Evolutionary conservation across 495 filamentous ascomycete genomes (phyloP).

Genomic region (Viridothelium virens): DNA sequence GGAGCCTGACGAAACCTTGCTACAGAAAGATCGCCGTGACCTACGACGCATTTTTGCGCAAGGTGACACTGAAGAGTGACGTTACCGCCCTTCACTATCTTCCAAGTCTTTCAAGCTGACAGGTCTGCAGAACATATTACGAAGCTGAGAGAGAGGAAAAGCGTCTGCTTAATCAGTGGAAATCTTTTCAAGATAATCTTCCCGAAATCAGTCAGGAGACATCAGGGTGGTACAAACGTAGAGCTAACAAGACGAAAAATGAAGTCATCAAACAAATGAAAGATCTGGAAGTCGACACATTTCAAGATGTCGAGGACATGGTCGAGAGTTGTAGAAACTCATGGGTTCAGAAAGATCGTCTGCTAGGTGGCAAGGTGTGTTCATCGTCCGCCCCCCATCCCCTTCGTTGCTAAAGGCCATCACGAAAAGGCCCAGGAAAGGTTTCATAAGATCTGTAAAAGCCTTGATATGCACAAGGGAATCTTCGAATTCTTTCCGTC

Average conservation of each 20-base stretch:
- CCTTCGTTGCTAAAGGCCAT: not conserved
- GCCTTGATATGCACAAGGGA: not conserved
- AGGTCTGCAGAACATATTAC: not conserved
- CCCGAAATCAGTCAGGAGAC: not conserved
- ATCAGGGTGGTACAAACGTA: not conserved
- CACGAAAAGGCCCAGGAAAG: not conserved
- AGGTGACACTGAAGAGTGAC: too few species aligned
- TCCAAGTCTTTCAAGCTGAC: not conserved
- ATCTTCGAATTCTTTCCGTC: conserved; percentile 17
- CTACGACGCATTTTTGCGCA: too few species aligned
- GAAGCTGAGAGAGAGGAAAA: not conserved
- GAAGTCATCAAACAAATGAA: not conserved
- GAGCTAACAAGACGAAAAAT: not conserved
- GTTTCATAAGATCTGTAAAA: not conserved
- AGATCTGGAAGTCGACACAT: not conserved
- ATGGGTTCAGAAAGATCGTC: not conserved
- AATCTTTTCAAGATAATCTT: not conserved
- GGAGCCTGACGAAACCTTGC: too few species aligned
- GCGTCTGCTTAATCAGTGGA: not conserved
- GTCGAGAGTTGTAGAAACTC: not conserved
- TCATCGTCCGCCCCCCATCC: not conserved
- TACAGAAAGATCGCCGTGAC: too few species aligned
- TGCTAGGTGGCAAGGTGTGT: not conserved
- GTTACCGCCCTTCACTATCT: too few species aligned
- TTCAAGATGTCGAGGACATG: not conserved